These are phyloP conservation scores for Trichoderma atroviride DNA, from an alignment of 2,329 filamentous ascomycete genomes.

Conservation along the genomic window DNA sequence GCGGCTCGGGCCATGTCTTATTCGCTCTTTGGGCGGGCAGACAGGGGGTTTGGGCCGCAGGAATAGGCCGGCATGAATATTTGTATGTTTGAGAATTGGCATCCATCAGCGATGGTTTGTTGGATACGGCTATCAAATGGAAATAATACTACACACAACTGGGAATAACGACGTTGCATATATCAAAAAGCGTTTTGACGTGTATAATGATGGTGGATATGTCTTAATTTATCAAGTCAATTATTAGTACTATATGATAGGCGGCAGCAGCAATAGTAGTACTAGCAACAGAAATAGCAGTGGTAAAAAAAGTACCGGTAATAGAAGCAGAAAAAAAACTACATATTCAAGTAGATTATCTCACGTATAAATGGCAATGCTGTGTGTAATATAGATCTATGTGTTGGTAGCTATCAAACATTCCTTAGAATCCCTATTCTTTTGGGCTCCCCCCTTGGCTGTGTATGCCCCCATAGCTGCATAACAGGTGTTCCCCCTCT, in stretches of 20 bases:
- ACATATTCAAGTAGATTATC: not conserved
- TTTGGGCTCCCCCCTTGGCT: not conserved
- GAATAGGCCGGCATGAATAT: conserved; percentile 3
- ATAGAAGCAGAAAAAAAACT: not conserved
- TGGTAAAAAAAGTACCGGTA: not conserved
- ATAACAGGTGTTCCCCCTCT: not conserved
- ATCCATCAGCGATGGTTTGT: not conserved
- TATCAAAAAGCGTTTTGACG: not conserved
- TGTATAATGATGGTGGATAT: not conserved
- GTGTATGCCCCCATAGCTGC: not conserved
- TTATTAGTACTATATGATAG: not conserved
- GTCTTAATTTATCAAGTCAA: not conserved
- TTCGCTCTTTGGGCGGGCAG: conserved; percentile 1
- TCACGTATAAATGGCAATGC: not conserved
- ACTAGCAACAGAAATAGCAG: not conserved
- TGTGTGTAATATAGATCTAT: not conserved
- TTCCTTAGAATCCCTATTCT: not conserved
- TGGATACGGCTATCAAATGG: not conserved
- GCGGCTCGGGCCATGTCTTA: conserved; percentile 23
- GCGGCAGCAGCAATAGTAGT: not conserved
- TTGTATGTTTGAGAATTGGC: not conserved
- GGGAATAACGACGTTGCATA: not conserved
- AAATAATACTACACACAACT: not conserved
- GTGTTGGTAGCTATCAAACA: not conserved
- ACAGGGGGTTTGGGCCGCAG: conserved; percentile 19